These are phyloP conservation scores for Saccharomyces pastorianus DNA, from an alignment of 1,139 yeast species.

Conservation along the genomic window DNA sequence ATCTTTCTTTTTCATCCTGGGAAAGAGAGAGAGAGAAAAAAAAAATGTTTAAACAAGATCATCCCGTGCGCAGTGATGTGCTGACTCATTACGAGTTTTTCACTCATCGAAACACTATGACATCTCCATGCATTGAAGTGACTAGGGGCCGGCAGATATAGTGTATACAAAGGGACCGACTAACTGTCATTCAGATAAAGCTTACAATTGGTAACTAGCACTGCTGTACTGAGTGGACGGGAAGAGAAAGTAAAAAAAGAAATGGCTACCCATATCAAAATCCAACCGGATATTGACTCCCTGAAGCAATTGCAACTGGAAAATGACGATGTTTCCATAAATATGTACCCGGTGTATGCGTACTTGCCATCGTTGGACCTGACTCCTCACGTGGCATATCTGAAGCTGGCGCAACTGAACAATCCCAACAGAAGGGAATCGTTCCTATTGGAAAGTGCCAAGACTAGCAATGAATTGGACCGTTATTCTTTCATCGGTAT, in stretches of 20 bases:
- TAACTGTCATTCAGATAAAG: too few relatives aligned
- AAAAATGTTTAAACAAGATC: neutral
- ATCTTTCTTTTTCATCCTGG: neutral
- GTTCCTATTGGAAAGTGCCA: conserved; percentile 80
- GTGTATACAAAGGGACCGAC: neutral
- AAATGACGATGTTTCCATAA: conserved; percentile 30
- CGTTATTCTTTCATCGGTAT: conserved; percentile 88
- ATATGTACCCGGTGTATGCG: conserved; percentile 73
- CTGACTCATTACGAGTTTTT: neutral
- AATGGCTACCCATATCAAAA: conserved; percentile 8
- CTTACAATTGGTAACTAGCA: neutral
- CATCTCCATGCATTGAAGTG: neutral
- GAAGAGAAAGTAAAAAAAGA: neutral
- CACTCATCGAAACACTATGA: neutral
- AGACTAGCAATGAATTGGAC: conserved; percentile 81
- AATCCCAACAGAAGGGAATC: conserved; percentile 52
- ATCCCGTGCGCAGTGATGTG: neutral
- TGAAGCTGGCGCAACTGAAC: conserved; percentile 71
- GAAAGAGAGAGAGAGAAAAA: neutral
- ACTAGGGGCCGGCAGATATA: neutral
- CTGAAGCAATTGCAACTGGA: conserved; percentile 40
- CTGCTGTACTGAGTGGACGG: neutral
- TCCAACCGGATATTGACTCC: conserved; percentile 57
- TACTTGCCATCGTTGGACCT: conserved; percentile 67
- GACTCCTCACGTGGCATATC: conserved; percentile 84